Conservation (phyloP, 179 eudicot genomes). For the Carnegiea gigantea region DNA sequence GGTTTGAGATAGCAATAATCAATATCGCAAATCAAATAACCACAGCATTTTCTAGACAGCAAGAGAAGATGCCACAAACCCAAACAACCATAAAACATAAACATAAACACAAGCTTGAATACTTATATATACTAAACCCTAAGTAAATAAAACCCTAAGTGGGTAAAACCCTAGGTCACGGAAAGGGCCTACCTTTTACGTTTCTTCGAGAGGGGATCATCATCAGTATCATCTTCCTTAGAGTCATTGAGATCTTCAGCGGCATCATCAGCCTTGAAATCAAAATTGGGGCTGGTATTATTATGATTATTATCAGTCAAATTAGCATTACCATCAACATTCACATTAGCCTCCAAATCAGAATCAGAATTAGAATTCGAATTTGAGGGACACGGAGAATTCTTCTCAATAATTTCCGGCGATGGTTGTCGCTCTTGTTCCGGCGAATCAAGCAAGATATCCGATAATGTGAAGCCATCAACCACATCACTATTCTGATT, state of each 20-base stretch:
- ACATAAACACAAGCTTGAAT: neutral
- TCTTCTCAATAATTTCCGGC: conserved; percentile 12
- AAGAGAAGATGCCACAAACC: neutral
- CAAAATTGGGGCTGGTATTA: conserved; percentile 13
- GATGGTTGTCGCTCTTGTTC: neutral
- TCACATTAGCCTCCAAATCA: conserved; percentile 15
- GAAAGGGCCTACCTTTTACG: conserved; percentile 49
- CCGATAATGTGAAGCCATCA: conserved; percentile 24
- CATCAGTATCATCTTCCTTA: conserved; percentile 27
- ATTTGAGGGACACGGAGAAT: neutral
- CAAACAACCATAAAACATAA: neutral
- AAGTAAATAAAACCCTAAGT: neutral
- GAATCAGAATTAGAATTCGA: conserved; percentile 21
- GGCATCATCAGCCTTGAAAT: conserved; percentile 18
- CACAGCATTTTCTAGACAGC: too few species aligned
- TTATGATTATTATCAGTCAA: neutral
- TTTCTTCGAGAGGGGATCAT: conserved; percentile 52
- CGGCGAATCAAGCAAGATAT: conserved; percentile 38
- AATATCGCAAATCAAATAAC: too few species aligned
- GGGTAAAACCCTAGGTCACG: neutral
- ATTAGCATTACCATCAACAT: neutral
- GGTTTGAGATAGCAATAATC: neutral
- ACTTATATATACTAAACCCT: too few species aligned
- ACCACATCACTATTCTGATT: neutral
- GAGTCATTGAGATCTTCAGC: neutral